Percentiles rank a stretch among this genome's conserved stretches.
Conservation (phyloP, 2,329 filamentous ascomycete genomes). For the Colletotrichum karsti region DNA sequence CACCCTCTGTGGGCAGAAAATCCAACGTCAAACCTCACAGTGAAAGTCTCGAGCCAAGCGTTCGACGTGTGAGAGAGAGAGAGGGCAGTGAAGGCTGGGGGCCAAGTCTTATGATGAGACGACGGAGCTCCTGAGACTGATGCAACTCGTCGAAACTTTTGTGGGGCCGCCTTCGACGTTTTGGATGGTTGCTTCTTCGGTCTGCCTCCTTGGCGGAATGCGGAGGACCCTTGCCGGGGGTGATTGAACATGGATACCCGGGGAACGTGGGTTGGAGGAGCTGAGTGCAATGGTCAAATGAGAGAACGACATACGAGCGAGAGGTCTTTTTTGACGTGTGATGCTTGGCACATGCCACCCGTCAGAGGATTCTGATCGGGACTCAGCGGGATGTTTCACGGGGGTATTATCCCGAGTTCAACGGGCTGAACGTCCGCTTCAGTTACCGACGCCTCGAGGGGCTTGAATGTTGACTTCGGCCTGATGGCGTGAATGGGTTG, state of each 20-base stretch:
- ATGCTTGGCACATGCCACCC: neutral
- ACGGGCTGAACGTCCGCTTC: neutral
- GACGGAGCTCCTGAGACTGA: constrained; percentile 17
- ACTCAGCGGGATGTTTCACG: neutral
- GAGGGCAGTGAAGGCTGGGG: neutral
- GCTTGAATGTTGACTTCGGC: neutral
- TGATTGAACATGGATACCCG: neutral
- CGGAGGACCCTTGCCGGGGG: neutral
- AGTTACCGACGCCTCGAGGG: neutral
- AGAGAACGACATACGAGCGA: neutral
- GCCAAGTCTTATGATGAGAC: constrained; percentile 3
- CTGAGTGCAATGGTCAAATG: neutral
- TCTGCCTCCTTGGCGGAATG: neutral
- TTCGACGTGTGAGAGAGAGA: neutral
- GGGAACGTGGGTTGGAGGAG: neutral
- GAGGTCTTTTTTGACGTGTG: neutral
- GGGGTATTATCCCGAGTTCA: neutral
- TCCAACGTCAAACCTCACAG: neutral
- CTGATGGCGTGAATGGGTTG: neutral
- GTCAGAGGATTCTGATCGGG: neutral
- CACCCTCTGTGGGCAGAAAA: neutral
- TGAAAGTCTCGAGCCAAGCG: neutral
- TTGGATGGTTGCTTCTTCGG: neutral
- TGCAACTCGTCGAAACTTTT: constrained; percentile 25
- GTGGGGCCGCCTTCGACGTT: constrained; percentile 5